Evolutionary conservation across 106 monocot species (phyloP).

Genomic region (Dioscorea zingiberensis): DNA sequence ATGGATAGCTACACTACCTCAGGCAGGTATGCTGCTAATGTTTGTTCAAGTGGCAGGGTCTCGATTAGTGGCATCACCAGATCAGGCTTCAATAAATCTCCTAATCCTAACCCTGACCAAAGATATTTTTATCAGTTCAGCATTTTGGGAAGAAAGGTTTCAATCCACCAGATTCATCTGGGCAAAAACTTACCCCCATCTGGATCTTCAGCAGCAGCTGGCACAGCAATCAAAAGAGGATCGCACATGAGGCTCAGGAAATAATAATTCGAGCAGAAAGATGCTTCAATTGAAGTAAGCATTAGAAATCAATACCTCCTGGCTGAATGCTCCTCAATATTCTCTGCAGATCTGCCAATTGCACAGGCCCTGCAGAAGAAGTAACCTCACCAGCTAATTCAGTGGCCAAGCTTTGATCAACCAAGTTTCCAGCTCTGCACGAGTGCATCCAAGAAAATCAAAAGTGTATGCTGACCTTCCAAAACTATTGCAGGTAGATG

Average conservation of each 20-base stretch:
- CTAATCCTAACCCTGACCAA: conserved; percentile 64
- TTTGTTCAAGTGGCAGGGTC: conserved; percentile 58
- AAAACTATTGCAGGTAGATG: too few relatives aligned
- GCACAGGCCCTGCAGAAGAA: conserved; percentile 84
- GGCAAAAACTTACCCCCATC: conserved; percentile 54
- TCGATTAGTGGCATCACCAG: conserved; percentile 74
- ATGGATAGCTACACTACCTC: conserved; percentile 39
- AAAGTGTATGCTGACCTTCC: too few relatives aligned
- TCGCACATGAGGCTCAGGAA: too few relatives aligned
- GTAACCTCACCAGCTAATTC: conserved; percentile 77
- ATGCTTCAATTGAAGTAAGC: not conserved
- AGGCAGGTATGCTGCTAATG: conserved; percentile 67
- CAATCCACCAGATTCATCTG: too few relatives aligned
- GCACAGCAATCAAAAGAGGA: not conserved
- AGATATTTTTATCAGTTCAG: not conserved
- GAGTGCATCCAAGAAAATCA: not conserved
- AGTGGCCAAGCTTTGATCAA: conserved; percentile 53
- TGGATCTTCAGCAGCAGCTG: conserved; percentile 58
- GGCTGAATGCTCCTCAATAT: conserved; percentile 76
- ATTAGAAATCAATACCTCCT: conserved; percentile 39
- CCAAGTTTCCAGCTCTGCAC: conserved; percentile 78
- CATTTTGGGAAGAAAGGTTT: too few relatives aligned
- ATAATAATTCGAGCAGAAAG: too few relatives aligned
- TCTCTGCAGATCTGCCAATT: conserved; percentile 87
- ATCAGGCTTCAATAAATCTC: conserved; percentile 93